phyloP scores from a whole-genome alignment of 2,329 filamentous ascomycete species.

The Neofusicoccum ribis region DNA sequence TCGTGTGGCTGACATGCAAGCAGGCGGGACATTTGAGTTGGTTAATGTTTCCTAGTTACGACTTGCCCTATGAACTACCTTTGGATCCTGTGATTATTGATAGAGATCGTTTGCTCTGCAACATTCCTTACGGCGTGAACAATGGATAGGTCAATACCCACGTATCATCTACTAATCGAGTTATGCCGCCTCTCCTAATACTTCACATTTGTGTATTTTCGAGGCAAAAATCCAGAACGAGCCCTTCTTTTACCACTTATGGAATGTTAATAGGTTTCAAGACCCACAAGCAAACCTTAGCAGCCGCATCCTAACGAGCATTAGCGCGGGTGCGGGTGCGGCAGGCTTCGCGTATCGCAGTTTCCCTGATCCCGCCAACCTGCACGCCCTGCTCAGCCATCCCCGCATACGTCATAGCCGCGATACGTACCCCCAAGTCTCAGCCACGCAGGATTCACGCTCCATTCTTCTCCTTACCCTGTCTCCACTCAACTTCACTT shows the following conservation, averaged over 20 bases:
- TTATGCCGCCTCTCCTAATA: not conserved
- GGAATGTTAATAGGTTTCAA: not conserved
- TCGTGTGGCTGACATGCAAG: not conserved
- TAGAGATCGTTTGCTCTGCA: not conserved
- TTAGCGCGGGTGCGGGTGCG: not conserved
- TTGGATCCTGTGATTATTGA: not conserved
- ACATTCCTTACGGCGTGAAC: not conserved
- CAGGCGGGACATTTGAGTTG: slow-evolving; percentile 15
- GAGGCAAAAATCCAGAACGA: too few relatives aligned
- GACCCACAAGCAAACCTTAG: not conserved
- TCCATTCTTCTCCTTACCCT: not conserved
- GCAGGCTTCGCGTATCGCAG: not conserved
- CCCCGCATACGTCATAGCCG: slow-evolving; percentile 13
- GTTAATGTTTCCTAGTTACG: not conserved
- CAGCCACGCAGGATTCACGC: not conserved
- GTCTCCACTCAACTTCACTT: not conserved
- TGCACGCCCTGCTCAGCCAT: not conserved
- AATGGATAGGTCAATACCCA: not conserved
- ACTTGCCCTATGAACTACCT: slow-evolving; percentile 1
- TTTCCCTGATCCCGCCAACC: not conserved
- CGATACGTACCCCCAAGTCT: not conserved
- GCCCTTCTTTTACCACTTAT: not conserved
- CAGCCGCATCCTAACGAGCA: too few relatives aligned
- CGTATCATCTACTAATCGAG: not conserved
- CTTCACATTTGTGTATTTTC: not conserved